Base-by-base conservation (phyloP, 176 grass and related monocot genomes). In the Olyra latifolia region DNA sequence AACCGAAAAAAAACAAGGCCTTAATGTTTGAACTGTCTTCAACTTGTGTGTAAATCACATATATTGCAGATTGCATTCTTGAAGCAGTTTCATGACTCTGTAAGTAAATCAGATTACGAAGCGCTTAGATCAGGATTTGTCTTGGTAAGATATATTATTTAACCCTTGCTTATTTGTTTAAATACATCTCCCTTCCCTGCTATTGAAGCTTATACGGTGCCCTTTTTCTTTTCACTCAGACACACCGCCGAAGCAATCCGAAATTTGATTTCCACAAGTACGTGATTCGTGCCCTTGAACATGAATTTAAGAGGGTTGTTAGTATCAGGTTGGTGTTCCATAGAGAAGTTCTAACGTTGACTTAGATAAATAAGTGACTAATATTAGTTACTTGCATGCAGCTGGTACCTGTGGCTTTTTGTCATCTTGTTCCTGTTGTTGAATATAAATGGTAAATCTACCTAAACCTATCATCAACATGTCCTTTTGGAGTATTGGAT, bases 271-370 rank as follows among this genome's bases (percentile, higher is more conserved):
- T 93, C 73, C 88, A 97, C 86, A 93, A 93, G 45, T 93, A 87
- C 81, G 83, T 91, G 80, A 71, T 89, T 48, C 84, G 80, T 65
- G 91, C 88, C 62, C 86, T 97, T 38, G 86, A 93, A 61, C 80
- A 93, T 52, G 94, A 97, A 79, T 97, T 97, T 92, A 97, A 91
- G 77, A 91, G 81, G 69, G 88, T 93, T 91, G 94, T 93, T 71
- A 65, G 88, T 73, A 93, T 97, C 83, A 97, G 94, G 88, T 97
- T 62, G 70, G 85, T 91, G 32, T 86, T 49, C 60, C 7, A 68
- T 43, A 68, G 20, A 41, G 45, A 73, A 27, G 15, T 70, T 91
- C 13, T 24, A 75, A 83, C 19, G 62, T 75, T 84, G 24, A 41
- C 13, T 89, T 52, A 50, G 32, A 48, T 72, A 70, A 71, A 42